These are phyloP conservation scores for Torulaspora delbrueckii DNA, from an alignment of 805 yeast genomes.

Conservation along the genomic window DNA sequence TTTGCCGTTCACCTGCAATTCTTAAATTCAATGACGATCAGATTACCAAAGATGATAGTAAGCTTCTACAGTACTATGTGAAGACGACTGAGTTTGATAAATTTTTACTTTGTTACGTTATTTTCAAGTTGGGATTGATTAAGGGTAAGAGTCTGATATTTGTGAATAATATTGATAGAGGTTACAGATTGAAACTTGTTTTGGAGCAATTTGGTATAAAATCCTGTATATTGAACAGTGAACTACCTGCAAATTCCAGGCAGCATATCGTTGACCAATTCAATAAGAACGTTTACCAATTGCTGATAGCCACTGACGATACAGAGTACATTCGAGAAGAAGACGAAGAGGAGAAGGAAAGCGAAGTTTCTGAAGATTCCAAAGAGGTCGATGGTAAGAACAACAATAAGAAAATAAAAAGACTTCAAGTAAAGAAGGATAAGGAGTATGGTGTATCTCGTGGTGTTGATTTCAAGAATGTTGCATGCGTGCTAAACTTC, in stretches of 20 bases:
- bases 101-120: conserved; percentile 83
- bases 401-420: conserved; percentile 26
- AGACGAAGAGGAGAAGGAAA: conserved; percentile 34
- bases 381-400: conserved; percentile 11
- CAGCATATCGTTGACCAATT: conserved; percentile 93
- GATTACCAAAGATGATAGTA: conserved; percentile 46
- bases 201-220: conserved; percentile 92
- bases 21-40: conserved; percentile 73
- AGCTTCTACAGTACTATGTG: conserved; percentile 79
- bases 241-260: conserved; percentile 87
- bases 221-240: conserved; percentile 84
- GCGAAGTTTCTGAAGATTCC: conserved; percentile 13
- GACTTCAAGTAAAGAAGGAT: conserved; percentile 42
- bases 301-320: conserved; percentile 94
- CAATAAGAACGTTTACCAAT: conserved; percentile 79
- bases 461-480: conserved; percentile 94
- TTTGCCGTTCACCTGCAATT: conserved; percentile 79
- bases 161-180: conserved; percentile 92
- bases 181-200: conserved; percentile 84
- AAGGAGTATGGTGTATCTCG: conserved; percentile 90
- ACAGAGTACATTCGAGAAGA: conserved; percentile 54
- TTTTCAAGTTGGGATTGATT: conserved; percentile 79
- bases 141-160: conserved; percentile 88
- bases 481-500: conserved; percentile 92
- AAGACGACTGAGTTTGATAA: conserved; percentile 87